Evolutionary conservation across 2,329 filamentous ascomycete species (phyloP), one percentile per base, ranked within the genome.

Genomic region (Penicillium sp.): DNA sequence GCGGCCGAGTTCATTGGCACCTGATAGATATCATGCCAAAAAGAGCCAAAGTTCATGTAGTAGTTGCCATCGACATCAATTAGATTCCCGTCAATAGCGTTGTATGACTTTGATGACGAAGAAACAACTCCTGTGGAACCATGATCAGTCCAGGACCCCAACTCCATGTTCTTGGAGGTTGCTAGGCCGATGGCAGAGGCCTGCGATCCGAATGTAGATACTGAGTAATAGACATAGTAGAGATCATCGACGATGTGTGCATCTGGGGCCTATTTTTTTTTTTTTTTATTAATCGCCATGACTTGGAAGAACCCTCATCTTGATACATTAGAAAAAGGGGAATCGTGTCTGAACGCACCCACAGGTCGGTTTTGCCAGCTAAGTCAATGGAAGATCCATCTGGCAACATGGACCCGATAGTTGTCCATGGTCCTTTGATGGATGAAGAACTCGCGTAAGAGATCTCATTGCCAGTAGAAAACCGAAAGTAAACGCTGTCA

Each of bases 141-240:
- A 13, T 61, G 63, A 45, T 74, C 71, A 2, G 63, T 68, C 71
- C 70, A 73, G 6, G 63, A 64, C 21, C 56, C 59, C 8, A 52
- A 45, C 6, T 70, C 61, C 67, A 82, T 72, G 4, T 72, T 72
- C 4, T 60, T 61, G n/a, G 74, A 78, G 0, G 76, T 81, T 1
- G 80, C 80, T 4, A 82, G 69, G 16, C 86, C 85, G 56, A 88
- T 87, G 31, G 82, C 82, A 0, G 81, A 85, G 66, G 77, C 70
- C 57, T 86, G 83, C 0, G 76, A 79, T 0, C 85, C 85, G 57
- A 85, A 86, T 0, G 79, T 74, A 33, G 79, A 84, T n/a, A 87
- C 83, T 1, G 81, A 76, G 69, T 88, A 87, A 77, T 85, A 87
- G n/a, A 84, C 69, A 61, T 86, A 80, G 72, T 87, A 89, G 0